These are phyloP conservation scores for Yamadazyma oceani DNA, from an alignment of 1,139 yeast species.

Conservation along the genomic window DNA sequence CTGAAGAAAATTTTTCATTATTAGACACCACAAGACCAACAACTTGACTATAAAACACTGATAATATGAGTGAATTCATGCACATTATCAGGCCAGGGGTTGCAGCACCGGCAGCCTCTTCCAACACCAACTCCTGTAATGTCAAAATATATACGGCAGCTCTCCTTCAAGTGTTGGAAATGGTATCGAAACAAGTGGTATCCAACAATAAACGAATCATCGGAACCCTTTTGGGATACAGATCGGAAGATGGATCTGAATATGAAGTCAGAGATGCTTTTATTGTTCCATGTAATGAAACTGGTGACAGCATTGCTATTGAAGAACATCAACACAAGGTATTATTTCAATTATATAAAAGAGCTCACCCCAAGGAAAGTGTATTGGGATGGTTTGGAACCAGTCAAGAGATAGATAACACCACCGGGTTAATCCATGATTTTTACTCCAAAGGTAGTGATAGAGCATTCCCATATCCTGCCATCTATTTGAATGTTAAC, in stretches of 20 bases:
- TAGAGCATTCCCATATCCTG: conserved; percentile 74
- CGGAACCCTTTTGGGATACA: conserved; percentile 78
- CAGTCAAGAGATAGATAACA: conserved; percentile 59
- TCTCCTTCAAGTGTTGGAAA: conserved; percentile 63
- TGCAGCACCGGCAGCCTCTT: conserved; percentile 52
- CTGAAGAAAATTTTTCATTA: conserved; percentile 7
- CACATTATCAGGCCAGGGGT: conserved; percentile 64
- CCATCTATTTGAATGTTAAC: conserved; percentile 69
- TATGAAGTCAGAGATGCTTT: conserved; percentile 76
- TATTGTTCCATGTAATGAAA: conserved; percentile 81
- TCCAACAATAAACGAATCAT: conserved; percentile 60
- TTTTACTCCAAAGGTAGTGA: conserved; percentile 72
- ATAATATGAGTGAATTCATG: conserved; percentile 28
- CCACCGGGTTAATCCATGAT: conserved; percentile 83
- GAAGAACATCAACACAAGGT: conserved; percentile 74
- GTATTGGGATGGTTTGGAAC: conserved; percentile 92
- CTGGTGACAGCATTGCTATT: conserved; percentile 70
- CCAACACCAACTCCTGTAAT: conserved; percentile 47
- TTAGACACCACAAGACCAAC: not conserved
- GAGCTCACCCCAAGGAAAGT: conserved; percentile 75
- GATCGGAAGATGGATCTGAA: conserved; percentile 85
- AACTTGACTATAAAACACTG: not conserved
- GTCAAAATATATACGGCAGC: conserved; percentile 69
- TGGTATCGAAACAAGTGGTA: conserved; percentile 45
- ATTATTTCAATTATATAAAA: conserved; percentile 71